Percentiles rank a stretch among this genome's conserved stretches.
Evolutionary conservation across 805 yeast species (phyloP).

Genomic region (Barnettozyma sp.): DNA sequence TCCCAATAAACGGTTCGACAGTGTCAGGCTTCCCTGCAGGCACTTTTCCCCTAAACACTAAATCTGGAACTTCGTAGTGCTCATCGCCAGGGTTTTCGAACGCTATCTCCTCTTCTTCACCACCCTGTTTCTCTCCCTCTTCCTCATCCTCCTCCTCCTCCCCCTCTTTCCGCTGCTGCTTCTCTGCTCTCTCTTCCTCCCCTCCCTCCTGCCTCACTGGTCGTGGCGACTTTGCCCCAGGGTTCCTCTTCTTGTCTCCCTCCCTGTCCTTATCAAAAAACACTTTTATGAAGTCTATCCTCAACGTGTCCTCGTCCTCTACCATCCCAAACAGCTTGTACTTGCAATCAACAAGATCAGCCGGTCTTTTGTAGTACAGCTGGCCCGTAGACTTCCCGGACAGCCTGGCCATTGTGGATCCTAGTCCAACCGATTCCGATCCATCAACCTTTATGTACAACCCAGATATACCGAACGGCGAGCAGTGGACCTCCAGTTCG

Average conservation of each 20-base stretch:
- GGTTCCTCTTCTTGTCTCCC: too few relatives aligned
- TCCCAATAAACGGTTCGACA: slow-evolving; percentile 49
- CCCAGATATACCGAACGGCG: slow-evolving; percentile 50
- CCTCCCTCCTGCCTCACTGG: too few relatives aligned
- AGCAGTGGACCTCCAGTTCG: slow-evolving; percentile 47
- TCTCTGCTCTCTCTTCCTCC: too few relatives aligned
- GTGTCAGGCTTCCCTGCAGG: slow-evolving; percentile 48
- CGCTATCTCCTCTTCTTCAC: slow-evolving; percentile 13
- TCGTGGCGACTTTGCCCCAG: too few relatives aligned
- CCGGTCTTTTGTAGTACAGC: slow-evolving; percentile 41
- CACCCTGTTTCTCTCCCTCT: slow-evolving; percentile 7
- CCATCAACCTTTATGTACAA: slow-evolving; percentile 41
- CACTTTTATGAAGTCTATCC: slow-evolving; percentile 47
- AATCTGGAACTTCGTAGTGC: slow-evolving; percentile 38
- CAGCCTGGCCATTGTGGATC: slow-evolving; percentile 50
- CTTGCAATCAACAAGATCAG: slow-evolving; percentile 39
- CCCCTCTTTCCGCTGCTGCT: too few relatives aligned
- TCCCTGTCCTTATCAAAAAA: slow-evolving; percentile 26
- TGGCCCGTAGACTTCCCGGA: slow-evolving; percentile 45
- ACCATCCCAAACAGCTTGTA: slow-evolving; percentile 43
- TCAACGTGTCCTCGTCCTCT: slow-evolving; percentile 38
- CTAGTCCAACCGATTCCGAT: slow-evolving; percentile 46
- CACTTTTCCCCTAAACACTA: slow-evolving; percentile 44
- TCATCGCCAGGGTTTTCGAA: slow-evolving; percentile 29
- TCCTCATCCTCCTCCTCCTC: too few relatives aligned